Evolutionary conservation across 2,329 filamentous ascomycete genomes (phyloP).

Genomic region (Lachnellula hyalina): DNA sequence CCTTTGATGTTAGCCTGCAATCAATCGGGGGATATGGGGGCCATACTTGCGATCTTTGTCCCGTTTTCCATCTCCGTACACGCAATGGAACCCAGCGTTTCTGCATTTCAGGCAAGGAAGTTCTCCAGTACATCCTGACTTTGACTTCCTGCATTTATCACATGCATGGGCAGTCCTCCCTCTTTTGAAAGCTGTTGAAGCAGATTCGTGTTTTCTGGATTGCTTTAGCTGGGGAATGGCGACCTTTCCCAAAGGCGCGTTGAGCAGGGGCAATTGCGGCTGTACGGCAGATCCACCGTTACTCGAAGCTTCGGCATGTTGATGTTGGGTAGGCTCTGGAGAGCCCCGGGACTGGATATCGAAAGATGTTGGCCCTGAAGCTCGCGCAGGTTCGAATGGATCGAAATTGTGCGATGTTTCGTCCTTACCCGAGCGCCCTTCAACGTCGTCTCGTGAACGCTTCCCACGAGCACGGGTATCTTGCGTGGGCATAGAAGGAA

Average conservation of each 20-base stretch:
- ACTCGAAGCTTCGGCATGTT: not conserved
- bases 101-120: constrained; percentile 31
- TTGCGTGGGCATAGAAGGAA: not conserved
- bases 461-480: constrained; percentile 1
- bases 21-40: not conserved
- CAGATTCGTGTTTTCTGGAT: constrained; percentile 5
- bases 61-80: constrained; percentile 29
- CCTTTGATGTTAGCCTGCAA: not conserved
- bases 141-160: constrained; percentile 31
- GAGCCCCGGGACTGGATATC: not conserved
- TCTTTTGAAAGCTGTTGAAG: constrained; percentile 13
- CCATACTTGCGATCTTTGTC: constrained; percentile 25
- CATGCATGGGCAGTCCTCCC: constrained; percentile 31
- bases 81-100: constrained; percentile 16
- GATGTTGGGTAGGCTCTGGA: not conserved
- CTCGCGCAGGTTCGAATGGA: not conserved
- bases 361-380: not conserved
- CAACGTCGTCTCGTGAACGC: not conserved
- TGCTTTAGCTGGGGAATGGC: constrained; percentile 19
- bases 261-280: not conserved
- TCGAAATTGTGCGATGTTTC: not conserved
- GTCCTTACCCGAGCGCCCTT: not conserved
- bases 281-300: not conserved
- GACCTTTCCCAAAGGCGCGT: constrained; percentile 18
- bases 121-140: constrained; percentile 34